phyloP scores from a whole-genome alignment of 495 filamentous ascomycete species.

The Pseudotulostoma volvatum region DNA sequence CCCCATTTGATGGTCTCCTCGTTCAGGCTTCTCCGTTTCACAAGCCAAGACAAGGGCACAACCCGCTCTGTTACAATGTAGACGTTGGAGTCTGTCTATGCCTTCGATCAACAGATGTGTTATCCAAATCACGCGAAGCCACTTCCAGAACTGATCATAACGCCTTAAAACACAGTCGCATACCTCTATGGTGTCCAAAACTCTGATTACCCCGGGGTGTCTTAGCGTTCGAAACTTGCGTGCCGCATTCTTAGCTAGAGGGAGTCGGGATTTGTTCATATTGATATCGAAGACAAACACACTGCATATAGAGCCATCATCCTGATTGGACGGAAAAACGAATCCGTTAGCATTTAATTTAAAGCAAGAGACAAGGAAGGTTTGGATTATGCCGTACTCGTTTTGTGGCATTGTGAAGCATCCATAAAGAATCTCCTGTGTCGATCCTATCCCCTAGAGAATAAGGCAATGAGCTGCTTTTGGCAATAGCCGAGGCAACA shows the following conservation, averaged over 20 bases:
- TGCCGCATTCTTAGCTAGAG: constrained; percentile 80
- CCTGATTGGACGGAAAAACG: constrained; percentile 30
- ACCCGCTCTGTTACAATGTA: constrained; percentile 92
- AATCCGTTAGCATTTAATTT: constrained; percentile 4
- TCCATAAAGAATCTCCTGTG: constrained; percentile 80
- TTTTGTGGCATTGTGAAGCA: constrained; percentile 78
- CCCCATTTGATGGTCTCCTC: constrained; percentile 95
- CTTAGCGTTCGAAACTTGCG: constrained; percentile 81
- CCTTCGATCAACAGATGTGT: constrained; percentile 8
- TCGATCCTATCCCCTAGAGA: constrained; percentile 82
- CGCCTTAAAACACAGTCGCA: background rate
- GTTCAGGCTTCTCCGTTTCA: constrained; percentile 65
- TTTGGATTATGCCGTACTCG: constrained; percentile 37
- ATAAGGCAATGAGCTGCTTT: constrained; percentile 74
- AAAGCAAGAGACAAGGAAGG: background rate
- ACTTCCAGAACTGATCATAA: no score
- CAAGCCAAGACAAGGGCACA: constrained; percentile 69
- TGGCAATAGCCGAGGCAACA: constrained; percentile 88
- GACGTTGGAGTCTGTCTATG: constrained; percentile 74
- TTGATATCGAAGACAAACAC: constrained; percentile 88
- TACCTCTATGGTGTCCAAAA: constrained; percentile 89
- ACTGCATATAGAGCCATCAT: constrained; percentile 84
- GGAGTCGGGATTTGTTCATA: constrained; percentile 59
- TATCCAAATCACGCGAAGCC: no score
- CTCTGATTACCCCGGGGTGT: constrained; percentile 85